Base-by-base conservation (phyloP, 2,329 filamentous ascomycete genomes). In the Hirsutella rhossiliensis region DNA sequence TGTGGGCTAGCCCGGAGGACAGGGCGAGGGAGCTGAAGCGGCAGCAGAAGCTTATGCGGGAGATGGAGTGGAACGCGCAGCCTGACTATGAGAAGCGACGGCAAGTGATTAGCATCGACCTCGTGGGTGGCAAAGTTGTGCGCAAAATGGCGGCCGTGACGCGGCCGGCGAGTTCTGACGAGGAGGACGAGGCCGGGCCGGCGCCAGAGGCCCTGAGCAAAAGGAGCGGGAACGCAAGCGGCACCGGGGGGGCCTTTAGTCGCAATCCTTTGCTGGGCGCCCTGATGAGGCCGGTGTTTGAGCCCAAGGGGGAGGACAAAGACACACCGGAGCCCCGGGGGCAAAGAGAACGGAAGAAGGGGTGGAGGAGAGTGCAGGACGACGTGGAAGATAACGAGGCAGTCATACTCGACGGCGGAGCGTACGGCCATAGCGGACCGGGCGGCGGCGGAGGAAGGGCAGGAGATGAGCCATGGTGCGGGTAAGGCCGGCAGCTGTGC, bases 61-160 rank as follows among this genome's bases (percentile, higher is more conserved):
- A 94, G 62, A 81, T 92, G 71, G 86, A 94, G 55, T 94, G 88
- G 80, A 84, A 84, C 52, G 81, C 84, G 4, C 71, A 76, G 42
- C 87, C 88, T 0, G 89, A 94, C 49, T 95, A 88, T 62, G 89
- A 96, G 67, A 94, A 90, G 72, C 75, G 86, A 46, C 78, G 76
- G 53, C 82, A 92, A 47, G 83, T 96, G 1, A 76, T 94, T 51
- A 90, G 84, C 56, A 84, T 95, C 48, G 87, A 95, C 58, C 66
- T 95, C 1, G 80, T 81, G 9, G 82, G 82, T 1, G 82, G 83
- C 17, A 88, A 82, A 54, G 78, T 94, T 3, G 80, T 92, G 5
- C 78, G 76, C 47, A 77, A 77, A 52, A 86, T 86, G 75, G 76
- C 75, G 15, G 73, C 80, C 5, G 61, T 75, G 18, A 80, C 83